These are phyloP conservation scores for Teunomyces funiuensis DNA, from an alignment of 805 yeast genomes.

Conservation along the genomic window DNA sequence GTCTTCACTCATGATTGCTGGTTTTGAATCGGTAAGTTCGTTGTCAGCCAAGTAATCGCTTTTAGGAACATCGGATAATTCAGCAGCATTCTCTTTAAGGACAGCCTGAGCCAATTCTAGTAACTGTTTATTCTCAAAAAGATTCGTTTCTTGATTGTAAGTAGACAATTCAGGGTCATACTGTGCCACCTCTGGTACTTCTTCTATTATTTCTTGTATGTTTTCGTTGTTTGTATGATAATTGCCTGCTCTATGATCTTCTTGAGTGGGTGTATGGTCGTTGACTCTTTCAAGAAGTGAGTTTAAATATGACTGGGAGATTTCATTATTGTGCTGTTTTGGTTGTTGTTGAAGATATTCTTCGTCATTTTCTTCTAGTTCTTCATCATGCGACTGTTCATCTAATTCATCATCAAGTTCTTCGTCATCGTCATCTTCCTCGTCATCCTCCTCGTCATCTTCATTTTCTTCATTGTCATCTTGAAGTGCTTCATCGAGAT, in stretches of 20 bases:
- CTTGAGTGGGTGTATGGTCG: no score
- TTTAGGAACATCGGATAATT: not conserved
- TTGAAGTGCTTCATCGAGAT: not conserved
- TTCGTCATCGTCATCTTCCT: not conserved
- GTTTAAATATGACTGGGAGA: no score
- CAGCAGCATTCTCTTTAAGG: constrained; percentile 4
- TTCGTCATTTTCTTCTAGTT: no score
- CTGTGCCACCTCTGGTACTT: not conserved
- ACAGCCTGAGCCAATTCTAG: constrained; percentile 2
- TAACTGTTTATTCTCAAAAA: not conserved
- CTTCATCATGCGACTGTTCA: no score
- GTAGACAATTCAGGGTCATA: not conserved
- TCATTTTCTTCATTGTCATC: not conserved
- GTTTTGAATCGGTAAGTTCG: constrained; percentile 15
- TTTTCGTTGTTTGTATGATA: no score
- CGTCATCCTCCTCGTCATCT: not conserved
- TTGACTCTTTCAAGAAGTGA: no score
- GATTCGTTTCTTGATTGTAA: not conserved
- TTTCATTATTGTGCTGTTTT: no score
- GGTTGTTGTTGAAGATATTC: no score
- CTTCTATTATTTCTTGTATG: no score
- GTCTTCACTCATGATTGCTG: not conserved
- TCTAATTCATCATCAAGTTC: no score
- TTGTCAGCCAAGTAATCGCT: constrained; percentile 13
- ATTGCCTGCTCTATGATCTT: no score